Evolutionary conservation across 306 rosid genomes (phyloP).

Genomic region (Senna siamea): DNA sequence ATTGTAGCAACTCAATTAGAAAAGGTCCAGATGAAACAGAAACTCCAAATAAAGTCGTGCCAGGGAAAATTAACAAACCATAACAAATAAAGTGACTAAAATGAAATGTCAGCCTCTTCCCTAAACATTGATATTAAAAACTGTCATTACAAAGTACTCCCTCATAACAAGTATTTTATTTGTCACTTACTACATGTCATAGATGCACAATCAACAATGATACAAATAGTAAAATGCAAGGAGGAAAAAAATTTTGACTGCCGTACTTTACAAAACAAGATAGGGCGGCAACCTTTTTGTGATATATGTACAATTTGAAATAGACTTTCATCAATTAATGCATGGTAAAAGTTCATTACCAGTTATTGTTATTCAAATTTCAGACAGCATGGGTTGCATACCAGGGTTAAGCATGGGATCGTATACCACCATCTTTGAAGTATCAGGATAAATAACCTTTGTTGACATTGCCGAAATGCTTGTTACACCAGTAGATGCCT

Average conservation of each 20-base stretch:
- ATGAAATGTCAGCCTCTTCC: background rate
- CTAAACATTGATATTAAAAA: conserved; percentile 19
- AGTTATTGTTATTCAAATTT: conserved; percentile 21
- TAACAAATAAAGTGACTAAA: background rate
- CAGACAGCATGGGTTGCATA: conserved; percentile 32
- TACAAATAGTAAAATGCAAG: no score
- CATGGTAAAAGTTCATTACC: background rate
- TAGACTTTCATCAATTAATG: background rate
- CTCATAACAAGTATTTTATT: no score
- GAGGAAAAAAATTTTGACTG: no score
- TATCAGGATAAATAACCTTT: conserved; percentile 77
- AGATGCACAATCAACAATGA: no score
- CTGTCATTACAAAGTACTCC: no score
- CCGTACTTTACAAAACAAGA: no score
- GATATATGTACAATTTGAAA: background rate
- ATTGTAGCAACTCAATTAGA: conserved; percentile 45
- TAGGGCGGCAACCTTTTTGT: no score
- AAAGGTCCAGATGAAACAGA: conserved; percentile 41
- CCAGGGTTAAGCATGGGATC: conserved; percentile 88
- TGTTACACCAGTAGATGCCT: conserved; percentile 40
- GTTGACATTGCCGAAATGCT: conserved; percentile 54
- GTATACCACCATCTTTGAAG: conserved; percentile 80
- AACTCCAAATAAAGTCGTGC: conserved; percentile 40
- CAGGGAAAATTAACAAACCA: conserved; percentile 28
- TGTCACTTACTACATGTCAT: no score